Evolutionary conservation across 805 yeast species (phyloP), one percentile per base, ranked within the genome.

Genomic region (Lipomyces yamanashiensis): DNA sequence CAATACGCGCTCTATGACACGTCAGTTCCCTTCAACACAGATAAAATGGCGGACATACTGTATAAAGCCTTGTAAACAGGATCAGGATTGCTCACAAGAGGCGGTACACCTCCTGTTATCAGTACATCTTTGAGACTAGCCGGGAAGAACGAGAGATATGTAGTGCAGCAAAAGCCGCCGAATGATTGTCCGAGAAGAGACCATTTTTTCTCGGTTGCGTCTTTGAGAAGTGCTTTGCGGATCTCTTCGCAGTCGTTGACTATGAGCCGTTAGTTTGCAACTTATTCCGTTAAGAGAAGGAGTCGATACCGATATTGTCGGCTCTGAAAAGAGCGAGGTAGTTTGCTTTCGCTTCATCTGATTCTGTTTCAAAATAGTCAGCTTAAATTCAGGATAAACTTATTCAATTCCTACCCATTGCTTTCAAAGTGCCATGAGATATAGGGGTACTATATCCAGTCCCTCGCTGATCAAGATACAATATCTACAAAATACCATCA

Each of bases 91-190:
- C 68, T 71, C 6, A 75, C 76, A 17, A 85, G 71, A 0, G 88
- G 87, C 1, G 88, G 87, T 13, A 85, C 77, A 6, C 88, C 88
- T 1, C 87, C 88, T 0, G 88, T 80, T 28, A 84, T 72, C 17
- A 85, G 69, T 0, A 81, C 67, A 49, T 67, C 64, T 37, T 66
- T 66, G 44, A 66, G 21, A 28, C 69, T 66, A 13, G 57, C 45
- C 12, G 67, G 69, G 34, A 48, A 80, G 60, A 75, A 75, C 2
- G 86, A 82, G 19, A 82, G 71, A 69, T 84, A 84, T 2, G 84
- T 81, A 66, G 80, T 76, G 21, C 78, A 72, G 67, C 84, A 79
- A 66, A 83, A 84, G 0, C 87, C 87, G 34, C 67, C 86, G 68
- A 78, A 83, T 1, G 85, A 81, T 69, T 84, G 87, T 9, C 87